Percentiles rank a stretch among this genome's conserved stretches.
Evolutionary conservation across 1,284 basidiomycete species (phyloP).

Genomic region (Cutaneotrichosporon arboriforme): DNA sequence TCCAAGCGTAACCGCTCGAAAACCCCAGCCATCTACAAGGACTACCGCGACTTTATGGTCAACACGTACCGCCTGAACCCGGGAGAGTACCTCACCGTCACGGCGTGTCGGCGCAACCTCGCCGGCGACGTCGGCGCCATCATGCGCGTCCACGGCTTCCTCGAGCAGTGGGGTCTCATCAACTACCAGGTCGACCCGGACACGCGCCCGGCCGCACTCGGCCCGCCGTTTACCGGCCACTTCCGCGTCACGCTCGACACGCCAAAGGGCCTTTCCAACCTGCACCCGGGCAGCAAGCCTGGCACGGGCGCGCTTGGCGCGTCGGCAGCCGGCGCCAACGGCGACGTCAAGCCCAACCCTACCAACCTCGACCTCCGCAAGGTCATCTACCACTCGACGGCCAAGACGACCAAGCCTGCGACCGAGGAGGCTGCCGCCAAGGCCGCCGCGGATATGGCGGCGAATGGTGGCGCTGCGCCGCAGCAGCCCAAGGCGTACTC

Average conservation of each 20-base stretch:
- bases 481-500: constrained; percentile 56
- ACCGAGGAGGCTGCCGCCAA: constrained; percentile 60
- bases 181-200: constrained; percentile 99
- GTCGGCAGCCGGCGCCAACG: constrained; percentile 47
- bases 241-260: constrained; percentile 97
- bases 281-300: constrained; percentile 75
- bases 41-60: constrained; percentile 99
- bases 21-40: constrained; percentile 96
- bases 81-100: constrained; percentile 94
- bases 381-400: constrained; percentile 82
- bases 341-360: constrained; percentile 56
- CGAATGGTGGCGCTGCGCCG: constrained; percentile 51
- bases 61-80: constrained; percentile 96
- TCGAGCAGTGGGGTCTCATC: constrained; percentile 98
- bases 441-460: constrained; percentile 53
- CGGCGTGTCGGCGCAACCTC: constrained; percentile 89
- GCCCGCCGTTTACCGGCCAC: constrained; percentile 96
- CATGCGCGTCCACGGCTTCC: constrained; percentile 97
- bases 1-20: constrained; percentile 91
- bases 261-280: constrained; percentile 86
- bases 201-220: constrained; percentile 84
- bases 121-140: constrained; percentile 98
- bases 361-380: constrained; percentile 68
- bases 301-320: constrained; percentile 40
- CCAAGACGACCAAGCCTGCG: constrained; percentile 60